Conservation (phyloP, 1,284 basidiomycete species). For the Tilletiaria anomala region DNA sequence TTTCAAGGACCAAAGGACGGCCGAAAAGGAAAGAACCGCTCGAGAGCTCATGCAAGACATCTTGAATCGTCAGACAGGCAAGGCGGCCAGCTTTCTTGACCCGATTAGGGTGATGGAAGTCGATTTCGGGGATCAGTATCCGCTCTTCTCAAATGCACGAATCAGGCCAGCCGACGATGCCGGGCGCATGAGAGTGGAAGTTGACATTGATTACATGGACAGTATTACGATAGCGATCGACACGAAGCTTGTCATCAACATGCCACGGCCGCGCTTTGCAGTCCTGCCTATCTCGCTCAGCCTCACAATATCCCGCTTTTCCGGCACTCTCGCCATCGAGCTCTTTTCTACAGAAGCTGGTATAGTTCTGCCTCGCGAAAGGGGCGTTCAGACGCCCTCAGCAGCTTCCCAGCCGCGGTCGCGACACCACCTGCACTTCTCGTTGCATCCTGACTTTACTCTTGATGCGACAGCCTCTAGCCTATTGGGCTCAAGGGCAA, state of each 20-base stretch:
- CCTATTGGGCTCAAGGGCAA: constrained; percentile 46
- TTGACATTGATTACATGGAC: constrained; percentile 48
- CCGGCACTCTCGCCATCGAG: constrained; percentile 41
- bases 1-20: not conserved
- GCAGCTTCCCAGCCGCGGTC: constrained; percentile 36
- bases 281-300: constrained; percentile 47
- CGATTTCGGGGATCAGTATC: constrained; percentile 45
- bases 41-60: constrained; percentile 29
- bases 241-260: constrained; percentile 48
- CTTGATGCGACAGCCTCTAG: constrained; percentile 46
- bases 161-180: constrained; percentile 47
- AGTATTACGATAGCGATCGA: constrained; percentile 45
- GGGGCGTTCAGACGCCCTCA: constrained; percentile 8
- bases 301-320: constrained; percentile 46
- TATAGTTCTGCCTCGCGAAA: constrained; percentile 4
- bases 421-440: constrained; percentile 43
- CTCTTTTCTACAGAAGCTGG: constrained; percentile 10
- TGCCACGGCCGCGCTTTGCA: constrained; percentile 47
- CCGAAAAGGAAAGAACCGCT: constrained; percentile 10
- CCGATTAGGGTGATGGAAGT: constrained; percentile 47
- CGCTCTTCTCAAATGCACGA: constrained; percentile 29
- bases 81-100: constrained; percentile 34
- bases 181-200: constrained; percentile 46
- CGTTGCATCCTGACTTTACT: constrained; percentile 48
- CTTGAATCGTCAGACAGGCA: constrained; percentile 15